These are phyloP conservation scores for Dothideomycetes sp. DNA, from an alignment of 2,329 filamentous ascomycete species.

Conservation along the genomic window DNA sequence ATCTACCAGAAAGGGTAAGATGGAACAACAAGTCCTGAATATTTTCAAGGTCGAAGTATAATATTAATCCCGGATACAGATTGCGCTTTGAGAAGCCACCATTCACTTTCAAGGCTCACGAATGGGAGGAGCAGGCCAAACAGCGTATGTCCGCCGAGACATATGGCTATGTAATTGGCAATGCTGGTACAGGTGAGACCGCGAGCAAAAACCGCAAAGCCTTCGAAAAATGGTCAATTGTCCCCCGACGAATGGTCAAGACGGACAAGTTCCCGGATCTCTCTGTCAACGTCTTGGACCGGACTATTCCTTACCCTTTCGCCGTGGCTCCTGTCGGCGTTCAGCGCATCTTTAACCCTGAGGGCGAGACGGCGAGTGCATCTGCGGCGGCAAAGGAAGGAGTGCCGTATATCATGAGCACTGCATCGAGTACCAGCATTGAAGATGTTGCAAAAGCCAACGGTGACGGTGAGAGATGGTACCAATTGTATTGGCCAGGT, in stretches of 20 bases:
- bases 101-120: slow-evolving; percentile 26
- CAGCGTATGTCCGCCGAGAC: slow-evolving; percentile 38
- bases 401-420: slow-evolving; percentile 59
- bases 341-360: slow-evolving; percentile 56
- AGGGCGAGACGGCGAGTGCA: slow-evolving; percentile 56
- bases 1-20: too few species aligned
- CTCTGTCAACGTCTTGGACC: slow-evolving; percentile 17
- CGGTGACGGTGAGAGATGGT: slow-evolving; percentile 50
- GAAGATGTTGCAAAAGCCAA: slow-evolving; percentile 56
- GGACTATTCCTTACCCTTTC: slow-evolving; percentile 34
- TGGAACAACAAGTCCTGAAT: too few species aligned
- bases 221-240: slow-evolving; percentile 17
- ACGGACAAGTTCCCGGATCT: slow-evolving; percentile 15
- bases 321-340: slow-evolving; percentile 62
- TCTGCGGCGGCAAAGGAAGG: slow-evolving; percentile 50
- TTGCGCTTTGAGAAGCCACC: too few species aligned
- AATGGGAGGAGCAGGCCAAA: slow-evolving; percentile 38
- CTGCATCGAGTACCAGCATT: slow-evolving; percentile 54
- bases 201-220: slow-evolving; percentile 22
- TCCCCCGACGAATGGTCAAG: slow-evolving; percentile 15
- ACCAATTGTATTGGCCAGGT: slow-evolving; percentile 66
- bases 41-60: too few species aligned
- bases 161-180: slow-evolving; percentile 33
- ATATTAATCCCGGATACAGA: too few species aligned
- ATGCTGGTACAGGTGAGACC: slow-evolving; percentile 26